Evolutionary conservation across 2,329 filamentous ascomycete genomes (phyloP).

Genomic region (Paecilomyces dactylethromorphus): DNA sequence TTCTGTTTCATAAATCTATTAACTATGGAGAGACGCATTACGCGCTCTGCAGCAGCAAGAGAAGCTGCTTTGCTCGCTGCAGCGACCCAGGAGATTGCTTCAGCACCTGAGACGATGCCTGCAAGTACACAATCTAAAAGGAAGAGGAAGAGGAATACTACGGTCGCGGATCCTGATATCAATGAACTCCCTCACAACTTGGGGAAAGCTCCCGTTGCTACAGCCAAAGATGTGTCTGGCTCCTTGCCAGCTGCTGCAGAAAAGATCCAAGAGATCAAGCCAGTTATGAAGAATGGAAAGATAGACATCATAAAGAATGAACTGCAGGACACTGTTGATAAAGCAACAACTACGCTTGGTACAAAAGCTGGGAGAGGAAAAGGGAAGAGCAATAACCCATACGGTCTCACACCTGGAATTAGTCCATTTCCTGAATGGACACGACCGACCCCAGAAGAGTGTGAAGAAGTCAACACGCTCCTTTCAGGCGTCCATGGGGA

Average conservation of each 20-base stretch:
- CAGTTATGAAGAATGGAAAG: conserved; percentile 5
- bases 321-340: conserved; percentile 13
- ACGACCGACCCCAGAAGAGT: conserved; percentile 61
- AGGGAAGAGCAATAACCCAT: conserved; percentile 33
- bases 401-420: conserved; percentile 49
- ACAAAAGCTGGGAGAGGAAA: conserved; percentile 1
- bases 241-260: background rate
- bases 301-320: conserved; percentile 4
- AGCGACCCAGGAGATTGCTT: conserved; percentile 5
- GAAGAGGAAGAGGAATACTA: conserved; percentile 17
- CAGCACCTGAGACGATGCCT: background rate
- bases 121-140: conserved; percentile 14
- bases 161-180: conserved; percentile 9
- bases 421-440: conserved; percentile 61
- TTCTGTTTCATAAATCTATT: background rate
- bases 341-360: conserved; percentile 10
- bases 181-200: conserved; percentile 53
- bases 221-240: background rate
- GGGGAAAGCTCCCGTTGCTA: conserved; percentile 25
- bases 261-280: conserved; percentile 5
- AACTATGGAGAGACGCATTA: conserved; percentile 17
- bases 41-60: conserved; percentile 20
- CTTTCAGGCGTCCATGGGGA: conserved; percentile 61
- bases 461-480: conserved; percentile 60
- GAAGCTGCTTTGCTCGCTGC: conserved; percentile 12